A percentile compares a stretch with the other conserved stretches of the same genome.
Conservation (phyloP, 2,329 filamentous ascomycete genomes). For the Aspergillus carbonarius region DNA sequence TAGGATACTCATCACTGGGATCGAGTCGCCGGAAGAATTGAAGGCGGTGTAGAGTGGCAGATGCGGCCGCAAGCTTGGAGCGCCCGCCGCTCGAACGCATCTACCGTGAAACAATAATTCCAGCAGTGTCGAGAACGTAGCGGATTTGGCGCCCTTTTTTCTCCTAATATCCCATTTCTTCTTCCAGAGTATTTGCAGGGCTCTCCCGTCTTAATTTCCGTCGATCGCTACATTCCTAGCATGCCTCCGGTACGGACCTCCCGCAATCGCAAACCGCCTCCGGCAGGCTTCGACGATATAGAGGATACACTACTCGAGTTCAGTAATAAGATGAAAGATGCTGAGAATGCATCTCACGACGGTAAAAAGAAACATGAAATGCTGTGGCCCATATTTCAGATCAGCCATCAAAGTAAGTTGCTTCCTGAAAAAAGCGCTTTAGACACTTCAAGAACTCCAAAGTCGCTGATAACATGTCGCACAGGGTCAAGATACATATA, state of each 20-base stretch:
- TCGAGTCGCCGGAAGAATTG: neutral
- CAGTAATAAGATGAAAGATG: constrained; percentile 70
- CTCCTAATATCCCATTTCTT: neutral
- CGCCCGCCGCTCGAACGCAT: neutral
- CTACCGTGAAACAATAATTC: neutral
- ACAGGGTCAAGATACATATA: constrained; percentile 81
- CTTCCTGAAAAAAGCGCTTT: neutral
- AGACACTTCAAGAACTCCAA: neutral
- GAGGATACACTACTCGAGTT: constrained; percentile 68
- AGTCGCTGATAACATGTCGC: neutral
- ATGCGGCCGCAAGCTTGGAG: neutral
- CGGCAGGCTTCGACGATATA: constrained; percentile 66
- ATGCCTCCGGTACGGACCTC: constrained; percentile 64
- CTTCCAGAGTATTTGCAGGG: neutral
- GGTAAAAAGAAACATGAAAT: constrained; percentile 86
- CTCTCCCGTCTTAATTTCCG: neutral
- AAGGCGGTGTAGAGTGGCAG: constrained; percentile 12
- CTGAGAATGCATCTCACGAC: constrained; percentile 80
- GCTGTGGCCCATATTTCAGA: constrained; percentile 97
- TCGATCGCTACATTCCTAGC: neutral
- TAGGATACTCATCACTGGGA: neutral
- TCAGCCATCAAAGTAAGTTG: constrained; percentile 78
- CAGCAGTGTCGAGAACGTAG: neutral
- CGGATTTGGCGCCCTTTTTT: neutral
- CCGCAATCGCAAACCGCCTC: constrained; percentile 62